Evolutionary conservation across 192 early-diverging fungal species (phyloP), one percentile per base, ranked within the genome.

Genomic region (Phlyctochytrium bullatum): DNA sequence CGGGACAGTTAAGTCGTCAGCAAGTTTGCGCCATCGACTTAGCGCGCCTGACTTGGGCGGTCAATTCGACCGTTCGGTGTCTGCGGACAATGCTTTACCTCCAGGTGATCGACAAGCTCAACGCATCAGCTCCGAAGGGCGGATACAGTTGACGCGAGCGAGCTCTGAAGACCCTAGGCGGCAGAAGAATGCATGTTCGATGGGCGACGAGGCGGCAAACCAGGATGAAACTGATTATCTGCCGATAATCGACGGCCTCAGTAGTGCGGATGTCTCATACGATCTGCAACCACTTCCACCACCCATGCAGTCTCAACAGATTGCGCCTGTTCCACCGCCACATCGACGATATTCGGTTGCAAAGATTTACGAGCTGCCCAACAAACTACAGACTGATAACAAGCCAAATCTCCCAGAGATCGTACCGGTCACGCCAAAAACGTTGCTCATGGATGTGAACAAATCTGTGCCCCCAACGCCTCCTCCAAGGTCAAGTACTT

Each of bases 281-380:
- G 40, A 47, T 20, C 20, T 47, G 40, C 54, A 57, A 28, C 54
- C 54, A 10, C 27, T 57, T 6, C 54, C 54, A 10, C 54, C 54
- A 28, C 54, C 54, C 54, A 57, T 57, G 54, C 54, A 25, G 27
- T 20, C 6, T 14, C 10, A 47, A 14, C 16, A 20, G 12, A 6
- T 57, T 6, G 54, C 20, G 6, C 54, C 54, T 6, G 25, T 57
- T 28, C 20, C 27, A 28, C 54, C 54, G 4, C 20, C 16, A 10
- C 54, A 14, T 57, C 54, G 54, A 10, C 6, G 27, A 10, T 6
- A 25, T 28, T 14, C 54, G 4, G 10, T 47, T 20, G 40, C 40
- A 47, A 47, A 47, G 40, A n/a, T n/a, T n/a, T n/a, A n/a, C n/a
- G n/a, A n/a, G n/a, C n/a, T n/a, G n/a, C n/a, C n/a, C n/a, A n/a